Conservation (phyloP, 257 asterid genomes). For the Nicotiana knightiana region DNA sequence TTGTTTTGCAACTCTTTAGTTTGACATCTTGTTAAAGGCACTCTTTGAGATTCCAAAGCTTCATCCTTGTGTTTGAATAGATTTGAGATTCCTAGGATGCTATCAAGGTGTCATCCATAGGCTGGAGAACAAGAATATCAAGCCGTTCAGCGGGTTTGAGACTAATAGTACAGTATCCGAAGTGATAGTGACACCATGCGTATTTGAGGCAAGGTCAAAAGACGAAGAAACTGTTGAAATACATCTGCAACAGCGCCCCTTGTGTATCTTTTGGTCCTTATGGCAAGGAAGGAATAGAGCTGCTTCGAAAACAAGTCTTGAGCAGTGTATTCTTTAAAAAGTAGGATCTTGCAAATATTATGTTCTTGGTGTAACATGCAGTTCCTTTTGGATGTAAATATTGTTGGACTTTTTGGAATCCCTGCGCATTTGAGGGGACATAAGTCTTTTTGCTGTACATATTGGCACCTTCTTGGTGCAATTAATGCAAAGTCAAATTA, state of each 20-base stretch:
- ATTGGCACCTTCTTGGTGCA: not conserved
- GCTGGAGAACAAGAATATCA: not conserved
- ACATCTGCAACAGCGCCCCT: not conserved
- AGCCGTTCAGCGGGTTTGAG: not conserved
- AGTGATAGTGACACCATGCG: not conserved
- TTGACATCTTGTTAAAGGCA: no score
- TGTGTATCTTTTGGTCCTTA: not conserved
- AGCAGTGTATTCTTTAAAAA: not conserved
- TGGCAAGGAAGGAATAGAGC: not conserved
- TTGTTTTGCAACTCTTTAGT: no score
- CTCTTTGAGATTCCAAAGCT: no score
- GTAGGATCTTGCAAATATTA: not conserved
- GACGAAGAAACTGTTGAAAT: no score
- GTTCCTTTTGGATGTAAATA: not conserved
- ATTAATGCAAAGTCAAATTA: not conserved
- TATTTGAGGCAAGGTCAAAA: not conserved
- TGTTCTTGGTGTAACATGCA: not conserved
- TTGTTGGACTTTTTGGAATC: not conserved
- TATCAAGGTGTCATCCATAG: not conserved
- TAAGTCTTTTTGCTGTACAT: not conserved
- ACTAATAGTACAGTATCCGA: not conserved
- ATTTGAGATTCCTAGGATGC: no score
- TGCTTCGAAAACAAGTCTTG: not conserved
- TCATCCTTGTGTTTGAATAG: no score
- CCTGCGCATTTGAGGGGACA: not conserved